Percentiles rank a stretch among this genome's conserved stretches.
phyloP scores from a whole-genome alignment of 2,329 filamentous ascomycete species.

The Acrocalymma vagum region DNA sequence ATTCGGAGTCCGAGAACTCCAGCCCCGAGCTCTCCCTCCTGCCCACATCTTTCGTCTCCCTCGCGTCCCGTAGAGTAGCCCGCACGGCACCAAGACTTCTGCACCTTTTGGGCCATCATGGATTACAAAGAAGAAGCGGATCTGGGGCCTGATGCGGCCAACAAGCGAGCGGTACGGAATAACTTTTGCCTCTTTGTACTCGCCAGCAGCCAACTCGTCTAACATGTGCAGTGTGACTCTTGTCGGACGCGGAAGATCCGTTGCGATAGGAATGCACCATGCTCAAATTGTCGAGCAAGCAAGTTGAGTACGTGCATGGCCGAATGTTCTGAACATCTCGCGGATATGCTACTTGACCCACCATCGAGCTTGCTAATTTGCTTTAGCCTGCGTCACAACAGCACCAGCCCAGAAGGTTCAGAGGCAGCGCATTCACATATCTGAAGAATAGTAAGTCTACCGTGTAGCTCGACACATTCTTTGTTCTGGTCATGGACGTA shows the following conservation, averaged over 20 bases:
- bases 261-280: constrained; percentile 42
- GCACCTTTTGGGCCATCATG: constrained; percentile 29
- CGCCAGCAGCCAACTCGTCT: constrained; percentile 6
- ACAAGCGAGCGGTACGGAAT: constrained; percentile 39
- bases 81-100: too few species aligned
- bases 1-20: constrained; percentile 26
- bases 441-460: constrained; percentile 45
- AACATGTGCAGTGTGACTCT: constrained; percentile 39
- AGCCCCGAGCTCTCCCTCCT: constrained; percentile 11
- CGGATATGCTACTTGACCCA: too few species aligned
- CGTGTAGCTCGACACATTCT: not conserved
- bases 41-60: constrained; percentile 13
- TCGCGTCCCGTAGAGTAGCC: too few species aligned
- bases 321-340: too few species aligned
- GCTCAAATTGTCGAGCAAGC: constrained; percentile 47
- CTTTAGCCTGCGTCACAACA: constrained; percentile 46
- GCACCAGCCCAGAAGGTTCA: constrained; percentile 39
- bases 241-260: constrained; percentile 46
- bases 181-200: not conserved
- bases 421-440: constrained; percentile 45
- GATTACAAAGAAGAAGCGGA: constrained; percentile 42
- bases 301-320: constrained; percentile 37
- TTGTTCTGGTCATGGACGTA: not conserved
- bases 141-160: constrained; percentile 30
- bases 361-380: too few species aligned